Base-by-base conservation (phyloP, 768 basidiomycete species). In the Melanogaster broomeanus region DNA sequence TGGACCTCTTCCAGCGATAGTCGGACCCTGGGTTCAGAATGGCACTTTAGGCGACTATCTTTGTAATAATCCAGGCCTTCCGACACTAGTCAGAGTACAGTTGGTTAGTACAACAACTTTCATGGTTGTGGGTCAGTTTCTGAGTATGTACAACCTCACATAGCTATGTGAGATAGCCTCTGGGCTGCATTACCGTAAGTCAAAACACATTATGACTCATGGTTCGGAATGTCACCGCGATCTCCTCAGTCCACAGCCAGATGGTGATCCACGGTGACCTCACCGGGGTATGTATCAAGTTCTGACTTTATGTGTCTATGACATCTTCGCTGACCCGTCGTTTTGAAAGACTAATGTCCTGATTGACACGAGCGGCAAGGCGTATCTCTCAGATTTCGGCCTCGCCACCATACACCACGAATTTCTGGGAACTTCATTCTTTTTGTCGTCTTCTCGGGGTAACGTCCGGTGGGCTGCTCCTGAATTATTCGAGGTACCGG, bases 391-490 rank as follows among this genome's bases (percentile, higher is more conserved):
- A 49, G 77, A 77, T 49, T 77, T 77, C 51, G 77, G 76, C 3
- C 59, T 77, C 8, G 76, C 74, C n/a, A 73, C 55, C 21, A 66
- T 77, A 43, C 61, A 69, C 12, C 61, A 61, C 19, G 72, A 75
- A 48, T 61, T 71, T 48, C 62, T 68, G 33, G 61, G 67, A n/a
- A 49, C 63, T 12, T 61, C 60, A 19, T 66, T 56, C 24, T 61
- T 35, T 27, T 27, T 13, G 2, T 27, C 24, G 8, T 44, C 43
- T 19, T 28, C 24, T 16, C n/a, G 38, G 49, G 47, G 47, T 13
- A 39, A 30, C 35, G 46, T 52, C 7, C 45, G 46, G 30, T 52
- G 51, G 51, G 46, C 51, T 4, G 51, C 51, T n/a, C 51, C 46
- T 8, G 51, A 52, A 33, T 27, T 48, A 16, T 49, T 52, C 19